These are phyloP conservation scores for Planoprotostelium fungivorum DNA, from an alignment of 78 protist species.

Conservation along the genomic window DNA sequence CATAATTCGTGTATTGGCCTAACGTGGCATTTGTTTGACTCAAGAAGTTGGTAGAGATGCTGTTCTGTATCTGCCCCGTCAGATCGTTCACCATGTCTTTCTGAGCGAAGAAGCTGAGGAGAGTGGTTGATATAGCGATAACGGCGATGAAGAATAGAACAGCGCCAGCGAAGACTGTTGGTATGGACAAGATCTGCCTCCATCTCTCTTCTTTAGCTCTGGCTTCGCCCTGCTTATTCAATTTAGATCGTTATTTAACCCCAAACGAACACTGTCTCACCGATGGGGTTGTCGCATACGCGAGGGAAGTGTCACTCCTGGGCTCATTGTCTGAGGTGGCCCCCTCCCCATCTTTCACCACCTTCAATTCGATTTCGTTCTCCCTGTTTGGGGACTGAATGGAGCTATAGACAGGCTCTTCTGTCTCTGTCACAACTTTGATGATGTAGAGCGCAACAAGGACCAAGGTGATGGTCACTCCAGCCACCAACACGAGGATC, in stretches of 20 bases:
- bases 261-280: background rate
- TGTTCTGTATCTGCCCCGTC: background rate
- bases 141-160: background rate
- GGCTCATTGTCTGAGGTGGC: background rate
- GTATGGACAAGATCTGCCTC: background rate
- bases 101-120: background rate
- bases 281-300: background rate
- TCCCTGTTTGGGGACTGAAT: no score
- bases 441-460: no score
- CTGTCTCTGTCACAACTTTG: no score
- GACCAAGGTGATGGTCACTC: no score
- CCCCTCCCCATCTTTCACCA: no score
- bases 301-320: background rate
- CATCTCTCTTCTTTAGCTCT: no score
- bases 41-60: background rate
- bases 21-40: background rate
- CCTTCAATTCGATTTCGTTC: no score
- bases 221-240: no score
- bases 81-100: background rate
- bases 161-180: background rate
- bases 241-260: background rate
- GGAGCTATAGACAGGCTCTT: no score
- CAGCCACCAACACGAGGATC: no score
- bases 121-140: background rate
- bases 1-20: background rate